Conservation (phyloP, 345 rosid genomes). For the Citrus reticulata region DNA sequence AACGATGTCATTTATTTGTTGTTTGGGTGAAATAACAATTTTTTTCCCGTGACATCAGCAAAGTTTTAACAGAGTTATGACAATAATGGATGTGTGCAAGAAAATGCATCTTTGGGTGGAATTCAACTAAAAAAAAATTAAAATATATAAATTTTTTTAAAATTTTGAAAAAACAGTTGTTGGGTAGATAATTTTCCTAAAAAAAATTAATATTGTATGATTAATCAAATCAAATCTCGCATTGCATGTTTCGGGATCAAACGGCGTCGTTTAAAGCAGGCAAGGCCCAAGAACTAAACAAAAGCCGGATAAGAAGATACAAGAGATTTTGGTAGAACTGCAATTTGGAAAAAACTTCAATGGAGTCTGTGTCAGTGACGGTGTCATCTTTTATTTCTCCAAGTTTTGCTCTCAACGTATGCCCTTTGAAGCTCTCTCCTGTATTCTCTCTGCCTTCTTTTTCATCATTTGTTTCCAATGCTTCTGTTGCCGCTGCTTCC, state of each 20-base stretch:
- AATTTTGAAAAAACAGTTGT: too few relatives aligned
- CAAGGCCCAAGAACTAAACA: not conserved
- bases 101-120: too few relatives aligned
- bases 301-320: not conserved
- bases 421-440: not conserved
- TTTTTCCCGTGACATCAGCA: too few relatives aligned
- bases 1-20: too few relatives aligned
- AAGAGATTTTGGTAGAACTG: not conserved
- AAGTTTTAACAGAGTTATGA: too few relatives aligned
- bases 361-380: constrained; percentile 34
- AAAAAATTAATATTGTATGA: too few relatives aligned
- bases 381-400: constrained; percentile 18
- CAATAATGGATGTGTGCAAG: too few relatives aligned
- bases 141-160: too few relatives aligned
- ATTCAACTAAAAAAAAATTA: too few relatives aligned
- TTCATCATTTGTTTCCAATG: constrained; percentile 25
- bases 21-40: too few relatives aligned
- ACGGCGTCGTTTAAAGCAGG: not conserved
- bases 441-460: constrained; percentile 12
- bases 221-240: too few relatives aligned
- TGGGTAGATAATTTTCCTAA: too few relatives aligned
- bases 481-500: constrained; percentile 25
- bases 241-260: not conserved
- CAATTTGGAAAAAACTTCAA: not conserved
- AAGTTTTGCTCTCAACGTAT: constrained; percentile 14